Percentiles rank a stretch among this genome's conserved stretches.
phyloP scores from a whole-genome alignment of 2,329 filamentous ascomycete species.

The Zymoseptoria passerinii region DNA sequence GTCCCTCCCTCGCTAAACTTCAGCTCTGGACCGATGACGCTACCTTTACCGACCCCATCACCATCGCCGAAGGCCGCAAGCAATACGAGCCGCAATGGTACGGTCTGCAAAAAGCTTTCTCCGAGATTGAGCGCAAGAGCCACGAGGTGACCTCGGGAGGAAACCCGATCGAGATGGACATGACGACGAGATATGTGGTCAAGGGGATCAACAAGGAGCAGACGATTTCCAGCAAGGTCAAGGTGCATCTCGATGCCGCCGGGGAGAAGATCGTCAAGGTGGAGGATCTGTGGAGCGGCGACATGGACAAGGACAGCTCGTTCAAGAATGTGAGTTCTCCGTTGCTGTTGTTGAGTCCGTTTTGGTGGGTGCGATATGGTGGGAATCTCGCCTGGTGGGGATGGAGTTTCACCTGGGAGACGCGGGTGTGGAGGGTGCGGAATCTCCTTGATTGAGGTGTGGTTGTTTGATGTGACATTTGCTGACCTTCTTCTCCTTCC shows the following conservation, averaged over 20 bases:
- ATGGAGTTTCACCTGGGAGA: slow-evolving; percentile 35
- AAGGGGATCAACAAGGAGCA: slow-evolving; percentile 47
- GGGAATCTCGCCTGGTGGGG: slow-evolving; percentile 32
- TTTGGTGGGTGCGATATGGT: slow-evolving; percentile 34
- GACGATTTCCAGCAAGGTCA: slow-evolving; percentile 41
- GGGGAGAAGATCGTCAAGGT: slow-evolving; percentile 44
- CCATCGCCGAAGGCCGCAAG: slow-evolving; percentile 48
- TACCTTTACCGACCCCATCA: slow-evolving; percentile 52
- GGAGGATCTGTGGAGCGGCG: slow-evolving; percentile 49
- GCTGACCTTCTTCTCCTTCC: slow-evolving; percentile 23
- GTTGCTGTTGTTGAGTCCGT: slow-evolving; percentile 25
- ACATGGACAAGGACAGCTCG: slow-evolving; percentile 39
- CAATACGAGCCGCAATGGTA: slow-evolving; percentile 50
- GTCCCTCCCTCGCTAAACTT: slow-evolving; percentile 51
- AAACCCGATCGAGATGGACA: slow-evolving; percentile 52
- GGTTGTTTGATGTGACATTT: slow-evolving; percentile 1
- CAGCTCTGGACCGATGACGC: slow-evolving; percentile 52
- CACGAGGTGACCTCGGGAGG: slow-evolving; percentile 47
- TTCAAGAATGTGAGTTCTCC: slow-evolving; percentile 45
- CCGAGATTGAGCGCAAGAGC: slow-evolving; percentile 47
- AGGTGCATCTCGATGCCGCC: slow-evolving; percentile 35
- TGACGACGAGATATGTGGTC: slow-evolving; percentile 46
- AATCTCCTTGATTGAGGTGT: slow-evolving; percentile 2
- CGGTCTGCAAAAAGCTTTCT: slow-evolving; percentile 51
- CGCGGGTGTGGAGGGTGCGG: slow-evolving; percentile 35